Conservation (phyloP, 1,284 basidiomycete species). For the Heterobasidion irregulare region DNA sequence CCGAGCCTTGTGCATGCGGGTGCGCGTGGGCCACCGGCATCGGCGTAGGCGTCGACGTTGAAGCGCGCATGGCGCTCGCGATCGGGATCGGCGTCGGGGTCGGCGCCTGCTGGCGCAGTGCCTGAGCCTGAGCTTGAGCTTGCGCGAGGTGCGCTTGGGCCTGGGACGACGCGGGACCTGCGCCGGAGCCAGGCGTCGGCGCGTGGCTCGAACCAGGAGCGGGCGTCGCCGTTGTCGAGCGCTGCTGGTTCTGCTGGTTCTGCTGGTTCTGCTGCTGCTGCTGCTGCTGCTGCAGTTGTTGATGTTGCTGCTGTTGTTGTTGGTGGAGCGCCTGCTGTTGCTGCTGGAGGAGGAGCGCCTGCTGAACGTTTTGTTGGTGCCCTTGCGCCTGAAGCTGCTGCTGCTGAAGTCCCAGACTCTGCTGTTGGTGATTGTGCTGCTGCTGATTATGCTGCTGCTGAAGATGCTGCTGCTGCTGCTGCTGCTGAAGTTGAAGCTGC, state of each 20-base stretch:
- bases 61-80: too few species aligned
- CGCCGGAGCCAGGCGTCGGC: too few species aligned
- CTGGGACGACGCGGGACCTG: too few species aligned
- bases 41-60: too few species aligned
- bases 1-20: neutral
- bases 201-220: neutral
- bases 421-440: too few species aligned
- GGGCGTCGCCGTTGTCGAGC: neutral
- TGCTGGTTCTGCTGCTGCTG: slow-evolving; percentile 4
- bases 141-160: too few species aligned
- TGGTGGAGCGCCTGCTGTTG: slow-evolving; percentile 2
- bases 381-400: slow-evolving; percentile 5
- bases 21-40: neutral
- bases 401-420: slow-evolving; percentile 4
- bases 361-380: neutral
- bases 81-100: too few species aligned
- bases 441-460: too few species aligned
- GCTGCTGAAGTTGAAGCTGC: too few species aligned
- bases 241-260: neutral
- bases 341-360: slow-evolving; percentile 2
- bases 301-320: neutral
- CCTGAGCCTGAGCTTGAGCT: too few species aligned
- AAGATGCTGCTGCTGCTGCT: too few species aligned
- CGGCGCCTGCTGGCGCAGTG: too few species aligned
- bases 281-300: slow-evolving; percentile 9